Base-by-base conservation (phyloP, 768 basidiomycete genomes). In the Tulasnella sp. region DNA sequence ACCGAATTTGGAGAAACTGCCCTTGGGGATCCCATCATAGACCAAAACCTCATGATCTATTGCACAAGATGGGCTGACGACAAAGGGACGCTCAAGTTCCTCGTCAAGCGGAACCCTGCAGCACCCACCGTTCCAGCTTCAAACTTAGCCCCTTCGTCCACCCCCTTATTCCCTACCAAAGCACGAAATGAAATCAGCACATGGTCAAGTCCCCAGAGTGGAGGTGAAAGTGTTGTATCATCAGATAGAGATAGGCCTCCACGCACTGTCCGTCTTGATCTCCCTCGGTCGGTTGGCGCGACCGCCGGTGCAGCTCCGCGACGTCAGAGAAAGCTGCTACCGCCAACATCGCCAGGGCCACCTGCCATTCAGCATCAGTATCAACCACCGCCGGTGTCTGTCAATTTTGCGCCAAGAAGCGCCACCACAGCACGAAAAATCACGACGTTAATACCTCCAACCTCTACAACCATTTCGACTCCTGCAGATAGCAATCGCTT, bases 1-100 rank as follows among this genome's bases (percentile, higher is more conserved):
- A 95, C 92, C 0, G 87, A 89, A 71, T 85, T 96, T 66, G 88
- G 87, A 60, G 78, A 80, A 26, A 85, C 77, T 64, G 85, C 86
- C 15, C 79, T 86, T 45, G 82, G 88, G 3, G 83, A 83, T 15
- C 81, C 91, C 4, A 72, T 96, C 30, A 73, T 78, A 11, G 81
- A 86, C 62, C 84, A 89, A 26, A 75, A 75, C 61, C 73, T 98
- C 4, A 78, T 87, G 66, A 76, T 80, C 17, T 76, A 93, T 34
- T 91, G 90, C 70, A 75, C 76, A 56, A 76, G 82, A 43, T 73
- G 79, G 7, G 89, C n/a, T n/a, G n/a, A n/a, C n/a, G n/a, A n/a
- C n/a, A n/a, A n/a, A n/a, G n/a, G n/a, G n/a, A n/a, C n/a, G n/a
- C n/a, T n/a, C n/a, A n/a, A n/a, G n/a, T n/a, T n/a, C n/a, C n/a